These are phyloP conservation scores for Ogataea parapolymorpha DNA, from an alignment of 805 yeast species.

Conservation along the genomic window DNA sequence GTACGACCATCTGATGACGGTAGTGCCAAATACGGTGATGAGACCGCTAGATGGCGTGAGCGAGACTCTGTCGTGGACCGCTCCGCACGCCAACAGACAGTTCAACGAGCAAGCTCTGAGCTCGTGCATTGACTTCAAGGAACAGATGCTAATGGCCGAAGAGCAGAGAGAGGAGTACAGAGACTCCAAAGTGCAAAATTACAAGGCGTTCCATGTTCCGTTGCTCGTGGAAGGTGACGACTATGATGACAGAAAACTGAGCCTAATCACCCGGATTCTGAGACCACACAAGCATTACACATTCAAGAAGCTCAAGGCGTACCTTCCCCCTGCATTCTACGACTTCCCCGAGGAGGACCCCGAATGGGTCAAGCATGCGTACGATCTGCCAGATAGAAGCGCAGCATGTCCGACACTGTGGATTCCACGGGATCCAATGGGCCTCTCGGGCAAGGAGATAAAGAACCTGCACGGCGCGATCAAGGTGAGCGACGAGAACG, in stretches of 20 bases:
- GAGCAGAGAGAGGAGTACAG: slow-evolving; percentile 4
- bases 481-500: slow-evolving; percentile 63
- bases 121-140: slow-evolving; percentile 7
- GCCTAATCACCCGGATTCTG: slow-evolving; percentile 42
- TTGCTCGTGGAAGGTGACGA: slow-evolving; percentile 67
- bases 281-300: slow-evolving; percentile 53
- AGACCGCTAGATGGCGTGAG: slow-evolving; percentile 69
- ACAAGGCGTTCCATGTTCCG: slow-evolving; percentile 39
- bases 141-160: background rate
- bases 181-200: background rate
- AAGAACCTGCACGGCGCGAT: slow-evolving; percentile 53
- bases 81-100: slow-evolving; percentile 5
- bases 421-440: slow-evolving; percentile 90
- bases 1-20: slow-evolving; percentile 55
- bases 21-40: slow-evolving; percentile 71
- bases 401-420: slow-evolving; percentile 75
- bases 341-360: slow-evolving; percentile 41
- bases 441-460: slow-evolving; percentile 64
- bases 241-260: slow-evolving; percentile 25
- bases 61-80: slow-evolving; percentile 54
- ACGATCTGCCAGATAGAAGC: slow-evolving; percentile 69
- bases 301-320: slow-evolving; percentile 44
- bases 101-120: slow-evolving; percentile 1
- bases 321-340: slow-evolving; percentile 59
- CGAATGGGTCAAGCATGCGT: slow-evolving; percentile 58